Base-by-base conservation (phyloP, 73 alveolate genomes). In the Loxodes magnus region DNA sequence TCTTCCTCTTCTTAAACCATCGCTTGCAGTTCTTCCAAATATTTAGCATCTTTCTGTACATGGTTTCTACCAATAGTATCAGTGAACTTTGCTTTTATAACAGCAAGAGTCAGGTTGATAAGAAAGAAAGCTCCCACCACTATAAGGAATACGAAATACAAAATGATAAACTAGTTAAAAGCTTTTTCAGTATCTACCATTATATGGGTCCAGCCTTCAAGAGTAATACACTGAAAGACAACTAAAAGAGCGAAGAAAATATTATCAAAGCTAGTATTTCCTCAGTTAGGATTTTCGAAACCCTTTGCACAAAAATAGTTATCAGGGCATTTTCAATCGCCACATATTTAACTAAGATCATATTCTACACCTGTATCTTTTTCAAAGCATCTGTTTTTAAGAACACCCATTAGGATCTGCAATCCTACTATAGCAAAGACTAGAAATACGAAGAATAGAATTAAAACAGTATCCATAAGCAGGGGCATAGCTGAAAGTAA, bases 161-260 rank as follows among this genome's bases (percentile, higher is more conserved):
- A 35, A 35, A 81, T 59, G 22, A 67, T 19, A 16, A 34, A 52
- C 16, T 30, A 10, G 22, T 62, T 73, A 49, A 82, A 86, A 2
- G 94, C 80, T 48, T 61, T 37, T 35, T 65, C 44, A 6, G 82
- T 72, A 29, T 63, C 56, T 37, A 42, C 52, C 82, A 73, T 68
- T 27, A 82, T 67, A 15, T 61, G 17, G 3, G 80, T 67, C 96
- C 96, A 90, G 2, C 98, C 96, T 74, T 90, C 96, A 22, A 77
- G 77, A 35, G 96, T 57, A 44, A 67, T 79, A 16, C 54, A 62
- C 0, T 60, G 74, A 66, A 78, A 83, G 12, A 79, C 78, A 41
- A 79, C 58, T 22, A 82, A 69, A 61, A 76, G 60, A 15, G 84
- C 64, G n/a, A 55, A 39, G 30, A 68, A 69, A 26, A 71, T 52